Conservation (phyloP, 1,284 basidiomycete species). For the Leccinum subspadiceum region DNA sequence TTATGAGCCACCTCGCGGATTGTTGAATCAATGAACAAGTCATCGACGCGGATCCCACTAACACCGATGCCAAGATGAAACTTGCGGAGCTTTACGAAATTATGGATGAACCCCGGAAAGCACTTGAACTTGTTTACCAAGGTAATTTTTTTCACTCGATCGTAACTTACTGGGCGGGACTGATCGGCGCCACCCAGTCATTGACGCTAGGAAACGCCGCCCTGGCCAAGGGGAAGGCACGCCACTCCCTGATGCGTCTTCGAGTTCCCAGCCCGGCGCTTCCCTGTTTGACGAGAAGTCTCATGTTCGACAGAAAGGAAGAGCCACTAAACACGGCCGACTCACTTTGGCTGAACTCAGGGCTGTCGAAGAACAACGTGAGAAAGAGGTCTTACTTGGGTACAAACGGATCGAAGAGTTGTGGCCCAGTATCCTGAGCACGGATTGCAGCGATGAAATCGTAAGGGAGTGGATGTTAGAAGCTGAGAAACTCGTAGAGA, state of each 20-base stretch:
- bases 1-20: background rate
- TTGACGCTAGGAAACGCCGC: conserved; percentile 42
- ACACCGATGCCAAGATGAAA: conserved; percentile 83
- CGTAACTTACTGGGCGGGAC: background rate
- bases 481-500: conserved; percentile 78
- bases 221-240: conserved; percentile 32
- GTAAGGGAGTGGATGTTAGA: conserved; percentile 76
- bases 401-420: conserved; percentile 50
- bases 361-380: conserved; percentile 60
- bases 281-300: conserved; percentile 61
- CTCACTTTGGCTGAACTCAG: conserved; percentile 54
- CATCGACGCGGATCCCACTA: conserved; percentile 65
- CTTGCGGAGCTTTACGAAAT: conserved; percentile 89
- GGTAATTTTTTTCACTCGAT: conserved; percentile 42
- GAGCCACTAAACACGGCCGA: conserved; percentile 39
- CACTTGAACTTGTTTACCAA: conserved; percentile 84
- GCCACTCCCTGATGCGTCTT: conserved; percentile 14
- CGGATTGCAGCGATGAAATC: conserved; percentile 38
- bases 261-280: conserved; percentile 22
- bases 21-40: conserved; percentile 45
- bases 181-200: conserved; percentile 10
- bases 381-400: conserved; percentile 54
- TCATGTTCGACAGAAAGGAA: conserved; percentile 37
- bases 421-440: conserved; percentile 39
- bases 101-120: conserved; percentile 75